Conservation (phyloP, 2,329 filamentous ascomycete species). For the Phaeoacremonium minimum region DNA sequence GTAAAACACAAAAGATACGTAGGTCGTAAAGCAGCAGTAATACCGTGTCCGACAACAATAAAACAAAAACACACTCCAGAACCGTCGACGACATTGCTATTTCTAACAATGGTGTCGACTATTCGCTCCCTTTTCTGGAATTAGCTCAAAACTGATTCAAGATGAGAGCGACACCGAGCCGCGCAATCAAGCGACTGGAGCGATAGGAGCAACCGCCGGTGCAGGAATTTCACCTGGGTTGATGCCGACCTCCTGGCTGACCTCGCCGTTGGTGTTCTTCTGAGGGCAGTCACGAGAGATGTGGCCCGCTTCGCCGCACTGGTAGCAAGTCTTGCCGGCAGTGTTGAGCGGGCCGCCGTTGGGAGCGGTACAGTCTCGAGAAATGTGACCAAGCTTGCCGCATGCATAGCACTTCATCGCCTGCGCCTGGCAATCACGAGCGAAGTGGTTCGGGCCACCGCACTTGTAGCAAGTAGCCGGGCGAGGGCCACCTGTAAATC, state of each 20-base stretch:
- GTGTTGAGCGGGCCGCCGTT: conserved; percentile 95
- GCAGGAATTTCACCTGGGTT: conserved; percentile 31
- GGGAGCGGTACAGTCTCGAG: conserved; percentile 88
- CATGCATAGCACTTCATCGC: conserved; percentile 99
- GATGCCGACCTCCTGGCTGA: conserved; percentile 38
- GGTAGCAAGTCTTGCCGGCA: conserved; percentile 97
- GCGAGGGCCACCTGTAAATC: conserved; percentile 66
- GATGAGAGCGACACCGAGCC: conserved; percentile 1
- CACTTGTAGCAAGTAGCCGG: conserved; percentile 72
- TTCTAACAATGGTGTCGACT: too few species aligned
- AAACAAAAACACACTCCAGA: too few species aligned
- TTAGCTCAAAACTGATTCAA: not conserved
- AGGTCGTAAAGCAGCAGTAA: too few species aligned
- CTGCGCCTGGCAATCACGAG: conserved; percentile 95
- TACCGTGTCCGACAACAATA: too few species aligned
- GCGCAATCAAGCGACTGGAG: conserved; percentile 35
- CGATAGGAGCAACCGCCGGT: conserved; percentile 27
- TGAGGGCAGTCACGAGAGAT: conserved; percentile 92
- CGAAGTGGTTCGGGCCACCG: conserved; percentile 92
- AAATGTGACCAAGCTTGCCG: conserved; percentile 92
- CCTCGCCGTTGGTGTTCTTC: conserved; percentile 54
- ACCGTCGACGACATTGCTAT: too few species aligned
- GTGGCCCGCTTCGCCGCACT: conserved; percentile 91
- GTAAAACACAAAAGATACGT: too few species aligned
- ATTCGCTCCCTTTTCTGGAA: too few species aligned